Percentiles rank a stretch among this genome's conserved stretches.
phyloP scores from a whole-genome alignment of 176 grass and related monocot genomes.

The barley (Hordeum vulgare) region DNA sequence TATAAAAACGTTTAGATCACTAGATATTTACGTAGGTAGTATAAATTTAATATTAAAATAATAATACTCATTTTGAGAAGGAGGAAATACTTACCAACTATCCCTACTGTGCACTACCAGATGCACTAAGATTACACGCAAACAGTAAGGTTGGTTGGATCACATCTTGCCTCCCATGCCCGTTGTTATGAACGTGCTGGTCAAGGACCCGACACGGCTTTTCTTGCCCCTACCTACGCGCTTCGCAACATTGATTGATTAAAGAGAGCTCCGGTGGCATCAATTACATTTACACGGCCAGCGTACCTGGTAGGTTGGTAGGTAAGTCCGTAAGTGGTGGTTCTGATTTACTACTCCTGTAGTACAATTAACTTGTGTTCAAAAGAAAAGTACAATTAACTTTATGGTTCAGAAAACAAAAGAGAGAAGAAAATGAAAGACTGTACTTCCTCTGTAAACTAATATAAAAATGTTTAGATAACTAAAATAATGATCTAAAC shows the following conservation, averaged over 20 bases:
- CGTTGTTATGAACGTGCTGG: neutral
- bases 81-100: neutral
- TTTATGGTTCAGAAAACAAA: neutral
- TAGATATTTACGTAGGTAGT: too few species aligned
- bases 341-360: neutral
- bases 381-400: too few species aligned
- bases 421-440: neutral
- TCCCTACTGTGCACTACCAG: neutral
- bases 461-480: too few species aligned
- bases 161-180: neutral
- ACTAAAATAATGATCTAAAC: too few species aligned
- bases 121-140: neutral
- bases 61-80: too few species aligned
- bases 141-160: neutral
- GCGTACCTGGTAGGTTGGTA: neutral
- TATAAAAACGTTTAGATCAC: too few species aligned
- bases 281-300: neutral
- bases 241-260: conserved; percentile 3
- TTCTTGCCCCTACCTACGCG: conserved; percentile 5
- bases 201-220: conserved; percentile 12
- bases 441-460: neutral
- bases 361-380: neutral
- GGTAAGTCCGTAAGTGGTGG: neutral
- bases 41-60: too few species aligned
- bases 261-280: neutral